phyloP scores from a whole-genome alignment of 2,329 filamentous ascomycete species.

The Beauveria caledonica region DNA sequence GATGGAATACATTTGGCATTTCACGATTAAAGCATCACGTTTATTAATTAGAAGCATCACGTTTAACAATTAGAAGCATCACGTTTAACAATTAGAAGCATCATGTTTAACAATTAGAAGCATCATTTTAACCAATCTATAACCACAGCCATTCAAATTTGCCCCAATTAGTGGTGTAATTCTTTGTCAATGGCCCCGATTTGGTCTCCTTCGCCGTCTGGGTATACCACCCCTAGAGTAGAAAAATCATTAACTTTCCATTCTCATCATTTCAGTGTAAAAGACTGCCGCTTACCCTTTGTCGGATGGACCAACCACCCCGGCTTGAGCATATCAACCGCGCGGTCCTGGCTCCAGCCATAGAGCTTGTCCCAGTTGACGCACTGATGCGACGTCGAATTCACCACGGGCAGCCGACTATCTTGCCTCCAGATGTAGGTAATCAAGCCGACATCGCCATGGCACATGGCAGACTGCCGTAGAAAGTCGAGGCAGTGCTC shows the following conservation, averaged over 20 bases:
- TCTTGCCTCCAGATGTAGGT: conserved; percentile 7
- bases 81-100: background rate
- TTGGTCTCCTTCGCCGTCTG: background rate
- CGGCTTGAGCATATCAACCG: conserved; percentile 5
- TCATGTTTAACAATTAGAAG: background rate
- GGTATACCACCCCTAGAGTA: background rate
- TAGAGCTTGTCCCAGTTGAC: conserved; percentile 8
- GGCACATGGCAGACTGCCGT: conserved; percentile 9
- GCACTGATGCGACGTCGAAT: conserved; percentile 8
- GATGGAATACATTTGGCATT: too few species aligned
- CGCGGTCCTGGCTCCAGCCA: conserved; percentile 5
- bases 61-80: too few species aligned
- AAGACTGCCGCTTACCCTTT: background rate
- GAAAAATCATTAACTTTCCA: too few species aligned
- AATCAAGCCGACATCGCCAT: conserved; percentile 8
- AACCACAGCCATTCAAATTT: background rate
- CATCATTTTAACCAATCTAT: background rate
- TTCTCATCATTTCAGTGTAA: background rate
- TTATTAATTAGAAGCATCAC: background rate
- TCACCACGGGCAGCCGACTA: background rate
- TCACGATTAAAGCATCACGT: background rate
- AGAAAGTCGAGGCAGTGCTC: conserved; percentile 9
- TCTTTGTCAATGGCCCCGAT: conserved; percentile 10
- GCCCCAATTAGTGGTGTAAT: background rate
- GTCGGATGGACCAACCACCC: conserved; percentile 8